Base-by-base conservation (phyloP, 2,329 filamentous ascomycete species). In the Hymenoscyphus fructigenus region DNA sequence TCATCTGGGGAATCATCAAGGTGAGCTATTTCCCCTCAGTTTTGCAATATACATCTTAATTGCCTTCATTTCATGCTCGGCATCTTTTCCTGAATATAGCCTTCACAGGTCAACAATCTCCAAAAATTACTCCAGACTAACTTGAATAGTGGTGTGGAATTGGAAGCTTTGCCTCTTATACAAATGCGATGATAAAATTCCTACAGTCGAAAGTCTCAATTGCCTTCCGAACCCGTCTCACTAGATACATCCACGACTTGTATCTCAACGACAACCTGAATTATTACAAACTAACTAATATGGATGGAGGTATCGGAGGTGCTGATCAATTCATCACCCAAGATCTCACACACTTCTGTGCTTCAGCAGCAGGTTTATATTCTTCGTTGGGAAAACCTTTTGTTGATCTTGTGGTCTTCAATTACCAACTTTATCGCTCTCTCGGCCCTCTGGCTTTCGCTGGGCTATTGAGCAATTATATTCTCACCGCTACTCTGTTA, bases 171-270 rank as follows among this genome's bases (percentile, higher is more conserved):
- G 94, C 93, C 9, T 96, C 94, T 0, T 99, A 99, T 75, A 97
- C 94, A 60, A 99, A 99, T 77, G 93, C 94, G 62, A 97, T 96
- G 91, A 99, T 99, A 83, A 98, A 98, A 78, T 99, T 91, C 79
- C 84, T 99, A 68, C 94, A 99, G 78, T 94, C 92, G 60, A 99
- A 99, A 81, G 93, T 99, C 62, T 97, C 94, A 6, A 99, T 99
- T 70, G 94, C 96, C 38, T 99, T 99, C 84, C 89, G 95, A 53
- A 99, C 95, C 4, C 88, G 95, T 12, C 83, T 99, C 15, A 99
- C 95, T 1, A 84, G 95, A 71, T 99, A 99, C 76, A 97, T 99
- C 62, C 95, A 99, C 78, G 95, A 99, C 74, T 81, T 99, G 9
- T 99, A 99, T 74, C 85, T 99, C 17, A 97, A 96, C 76, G 91